These are phyloP conservation scores for Termitomyces sp. DNA, from an alignment of 768 basidiomycete species.

Conservation along the genomic window DNA sequence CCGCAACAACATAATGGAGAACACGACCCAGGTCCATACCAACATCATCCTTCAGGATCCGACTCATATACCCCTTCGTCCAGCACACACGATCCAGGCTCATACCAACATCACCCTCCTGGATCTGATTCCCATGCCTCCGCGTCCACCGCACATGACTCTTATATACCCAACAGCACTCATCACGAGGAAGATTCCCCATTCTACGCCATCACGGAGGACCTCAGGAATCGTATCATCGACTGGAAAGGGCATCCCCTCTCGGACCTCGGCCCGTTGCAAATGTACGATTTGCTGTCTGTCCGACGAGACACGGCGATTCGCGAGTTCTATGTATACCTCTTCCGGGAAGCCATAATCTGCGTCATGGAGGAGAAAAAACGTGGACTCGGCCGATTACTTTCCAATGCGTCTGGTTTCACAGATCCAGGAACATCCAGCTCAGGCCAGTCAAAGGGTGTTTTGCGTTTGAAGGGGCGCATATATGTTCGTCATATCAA, in stretches of 20 bases:
- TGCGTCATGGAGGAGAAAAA: constrained; percentile 98
- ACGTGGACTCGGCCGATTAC: constrained; percentile 69
- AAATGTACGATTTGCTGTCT: constrained; percentile 88
- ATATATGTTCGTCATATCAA: constrained; percentile 96
- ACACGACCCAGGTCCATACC: constrained; percentile 22
- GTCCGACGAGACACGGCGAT: constrained; percentile 88
- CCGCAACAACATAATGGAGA: constrained; percentile 20
- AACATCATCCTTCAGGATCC: constrained; percentile 25
- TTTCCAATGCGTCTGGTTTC: constrained; percentile 59
- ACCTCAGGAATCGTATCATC: constrained; percentile 84
- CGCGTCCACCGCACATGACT: constrained; percentile 30
- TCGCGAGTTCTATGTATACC: constrained; percentile 93
- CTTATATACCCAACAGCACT: constrained; percentile 26
- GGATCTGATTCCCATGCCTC: constrained; percentile 28
- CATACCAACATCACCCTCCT: constrained; percentile 26
- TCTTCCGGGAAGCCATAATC: constrained; percentile 97
- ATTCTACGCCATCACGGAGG: constrained; percentile 82
- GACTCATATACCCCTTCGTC: constrained; percentile 30
- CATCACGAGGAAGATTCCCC: constrained; percentile 67
- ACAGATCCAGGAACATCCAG: constrained; percentile 43
- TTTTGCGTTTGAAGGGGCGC: constrained; percentile 87
- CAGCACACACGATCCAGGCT: constrained; percentile 26
- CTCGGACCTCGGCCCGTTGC: constrained; percentile 82
- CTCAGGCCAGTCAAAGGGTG: constrained; percentile 51
- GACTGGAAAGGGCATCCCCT: constrained; percentile 96